A percentile compares a stretch with the other conserved stretches of the same genome.
Conservation (phyloP, 2,329 filamentous ascomycete species). For the Rhynchosporium secalis region DNA sequence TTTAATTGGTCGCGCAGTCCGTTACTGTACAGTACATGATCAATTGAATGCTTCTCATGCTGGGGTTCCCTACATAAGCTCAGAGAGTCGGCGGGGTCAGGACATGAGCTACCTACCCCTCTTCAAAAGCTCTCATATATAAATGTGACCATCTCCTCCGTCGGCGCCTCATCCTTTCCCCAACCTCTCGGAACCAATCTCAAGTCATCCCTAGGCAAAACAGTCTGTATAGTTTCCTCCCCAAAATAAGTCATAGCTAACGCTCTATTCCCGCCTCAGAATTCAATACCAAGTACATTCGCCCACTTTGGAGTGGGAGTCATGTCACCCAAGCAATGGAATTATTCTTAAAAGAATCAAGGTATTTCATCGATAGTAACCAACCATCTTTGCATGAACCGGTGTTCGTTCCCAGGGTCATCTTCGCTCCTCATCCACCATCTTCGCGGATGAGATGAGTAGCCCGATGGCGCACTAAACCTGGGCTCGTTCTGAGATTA, state of each 20-base stretch:
- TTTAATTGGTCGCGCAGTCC: conserved; percentile 22
- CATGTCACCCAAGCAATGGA: conserved; percentile 38
- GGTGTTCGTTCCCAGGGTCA: conserved; percentile 54
- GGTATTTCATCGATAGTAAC: conserved; percentile 41
- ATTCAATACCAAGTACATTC: conserved; percentile 31
- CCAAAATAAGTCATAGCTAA: conserved; percentile 8
- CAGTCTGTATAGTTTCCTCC: conserved; percentile 23
- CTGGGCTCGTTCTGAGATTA: conserved; percentile 71
- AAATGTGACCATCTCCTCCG: conserved; percentile 4
- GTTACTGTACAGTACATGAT: conserved; percentile 15
- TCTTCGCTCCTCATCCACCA: conserved; percentile 38
- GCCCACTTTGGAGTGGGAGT: conserved; percentile 26
- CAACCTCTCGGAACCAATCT: conserved; percentile 1
- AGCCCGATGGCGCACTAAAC: conserved; percentile 27
- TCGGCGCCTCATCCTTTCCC: neutral
- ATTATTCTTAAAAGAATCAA: conserved; percentile 40
- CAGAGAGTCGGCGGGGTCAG: conserved; percentile 22
- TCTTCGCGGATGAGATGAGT: conserved; percentile 35
- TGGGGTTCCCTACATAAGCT: conserved; percentile 18
- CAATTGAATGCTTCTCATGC: conserved; percentile 8
- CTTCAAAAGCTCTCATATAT: conserved; percentile 23
- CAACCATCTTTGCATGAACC: conserved; percentile 60
- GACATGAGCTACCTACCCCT: conserved; percentile 33
- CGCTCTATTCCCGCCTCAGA: conserved; percentile 11
- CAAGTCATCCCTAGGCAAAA: neutral